Conservation (phyloP, 345 rosid species). For the Lagerstroemia speciosa region DNA sequence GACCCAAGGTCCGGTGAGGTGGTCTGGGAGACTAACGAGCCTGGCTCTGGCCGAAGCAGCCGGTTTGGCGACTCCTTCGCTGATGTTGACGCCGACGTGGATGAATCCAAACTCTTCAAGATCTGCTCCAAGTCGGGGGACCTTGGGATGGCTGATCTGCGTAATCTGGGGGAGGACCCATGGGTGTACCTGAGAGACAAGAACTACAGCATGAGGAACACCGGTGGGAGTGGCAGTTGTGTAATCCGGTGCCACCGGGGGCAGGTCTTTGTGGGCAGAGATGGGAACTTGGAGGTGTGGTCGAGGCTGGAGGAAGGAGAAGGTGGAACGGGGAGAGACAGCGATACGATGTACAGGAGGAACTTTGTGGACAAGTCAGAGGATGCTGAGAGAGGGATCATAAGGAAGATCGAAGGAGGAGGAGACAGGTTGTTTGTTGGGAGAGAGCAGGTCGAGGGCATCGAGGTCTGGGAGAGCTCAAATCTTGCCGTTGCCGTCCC, state of each 20-base stretch:
- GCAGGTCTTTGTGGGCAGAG: slow-evolving; percentile 77
- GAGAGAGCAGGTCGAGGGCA: slow-evolving; percentile 64
- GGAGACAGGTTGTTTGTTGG: slow-evolving; percentile 75
- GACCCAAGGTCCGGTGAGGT: slow-evolving; percentile 56
- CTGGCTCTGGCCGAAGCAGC: slow-evolving; percentile 86
- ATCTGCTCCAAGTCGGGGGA: slow-evolving; percentile 87
- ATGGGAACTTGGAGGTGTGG: slow-evolving; percentile 79
- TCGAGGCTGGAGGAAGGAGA: slow-evolving; percentile 32
- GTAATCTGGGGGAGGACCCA: slow-evolving; percentile 68
- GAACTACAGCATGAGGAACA: slow-evolving; percentile 39
- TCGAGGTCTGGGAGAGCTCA: slow-evolving; percentile 87
- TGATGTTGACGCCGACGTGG: slow-evolving; percentile 58
- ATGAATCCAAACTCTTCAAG: slow-evolving; percentile 46
- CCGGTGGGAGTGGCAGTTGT: slow-evolving; percentile 17
- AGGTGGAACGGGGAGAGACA: slow-evolving; percentile 9
- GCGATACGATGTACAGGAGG: slow-evolving; percentile 36
- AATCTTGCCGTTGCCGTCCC: slow-evolving; percentile 23
- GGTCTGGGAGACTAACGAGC: slow-evolving; percentile 89
- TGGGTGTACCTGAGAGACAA: slow-evolving; percentile 51
- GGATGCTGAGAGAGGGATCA: slow-evolving; percentile 56
- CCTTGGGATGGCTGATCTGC: slow-evolving; percentile 73
- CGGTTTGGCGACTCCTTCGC: slow-evolving; percentile 85
- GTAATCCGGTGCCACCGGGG: slow-evolving; percentile 54
- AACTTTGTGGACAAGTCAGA: slow-evolving; percentile 66
- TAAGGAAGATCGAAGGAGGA: slow-evolving; percentile 65